phyloP scores from a whole-genome alignment of 2,329 filamentous ascomycete species.

The Colletotrichum abscissum region DNA sequence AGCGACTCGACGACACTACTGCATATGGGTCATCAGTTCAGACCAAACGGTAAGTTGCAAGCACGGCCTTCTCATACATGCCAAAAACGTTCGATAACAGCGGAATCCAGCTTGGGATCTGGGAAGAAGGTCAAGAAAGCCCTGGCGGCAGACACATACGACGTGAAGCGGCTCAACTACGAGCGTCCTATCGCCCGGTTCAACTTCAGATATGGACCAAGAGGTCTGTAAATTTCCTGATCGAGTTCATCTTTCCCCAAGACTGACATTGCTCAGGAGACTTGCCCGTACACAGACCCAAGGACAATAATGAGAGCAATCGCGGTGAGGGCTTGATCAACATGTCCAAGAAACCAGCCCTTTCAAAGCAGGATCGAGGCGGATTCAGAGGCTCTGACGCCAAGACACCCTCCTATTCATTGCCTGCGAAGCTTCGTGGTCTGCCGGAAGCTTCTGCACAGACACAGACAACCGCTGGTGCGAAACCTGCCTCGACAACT shows the following conservation, averaged over 20 bases:
- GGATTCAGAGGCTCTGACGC: accelerated
- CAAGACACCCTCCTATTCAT: not conserved
- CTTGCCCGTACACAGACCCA: too few relatives aligned
- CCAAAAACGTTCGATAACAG: not conserved
- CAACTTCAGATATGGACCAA: not conserved
- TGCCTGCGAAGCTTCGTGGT: not conserved
- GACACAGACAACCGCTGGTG: not conserved
- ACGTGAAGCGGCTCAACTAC: not conserved
- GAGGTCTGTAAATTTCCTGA: not conserved
- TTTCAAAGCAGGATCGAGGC: not conserved
- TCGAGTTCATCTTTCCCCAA: not conserved
- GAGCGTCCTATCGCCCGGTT: not conserved
- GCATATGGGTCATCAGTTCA: not conserved
- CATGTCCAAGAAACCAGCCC: not conserved
- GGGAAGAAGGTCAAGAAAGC: not conserved
- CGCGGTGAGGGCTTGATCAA: not conserved
- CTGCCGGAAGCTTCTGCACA: not conserved
- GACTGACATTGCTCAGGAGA: not conserved
- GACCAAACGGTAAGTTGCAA: not conserved
- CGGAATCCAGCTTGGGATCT: not conserved
- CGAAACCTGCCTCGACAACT: not conserved
- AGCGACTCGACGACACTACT: not conserved
- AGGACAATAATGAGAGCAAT: not conserved
- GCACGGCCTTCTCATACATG: too few relatives aligned
- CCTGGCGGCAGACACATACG: not conserved